Evolutionary conservation across 208 protist genomes (phyloP).

Genomic region (Spongospora subterranea): DNA sequence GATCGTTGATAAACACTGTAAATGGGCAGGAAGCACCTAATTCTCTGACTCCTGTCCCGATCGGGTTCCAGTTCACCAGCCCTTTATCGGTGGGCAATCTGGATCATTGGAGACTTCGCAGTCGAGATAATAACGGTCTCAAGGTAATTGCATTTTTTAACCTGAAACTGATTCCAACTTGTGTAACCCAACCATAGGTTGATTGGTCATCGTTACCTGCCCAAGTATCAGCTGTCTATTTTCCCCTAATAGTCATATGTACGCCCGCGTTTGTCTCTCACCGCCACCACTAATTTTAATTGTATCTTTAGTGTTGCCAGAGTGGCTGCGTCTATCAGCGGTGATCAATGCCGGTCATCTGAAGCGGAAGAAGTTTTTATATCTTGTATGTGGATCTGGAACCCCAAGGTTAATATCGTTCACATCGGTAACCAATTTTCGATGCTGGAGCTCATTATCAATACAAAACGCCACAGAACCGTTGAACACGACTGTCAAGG

Average conservation of each 20-base stretch:
- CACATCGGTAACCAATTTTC: constrained; percentile 5
- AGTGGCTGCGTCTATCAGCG: neutral
- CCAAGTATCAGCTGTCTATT: constrained; percentile 19
- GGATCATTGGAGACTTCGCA: constrained; percentile 12
- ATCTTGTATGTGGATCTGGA: constrained; percentile 15
- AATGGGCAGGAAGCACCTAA: neutral
- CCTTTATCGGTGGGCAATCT: neutral
- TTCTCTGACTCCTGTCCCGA: neutral
- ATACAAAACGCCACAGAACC: neutral
- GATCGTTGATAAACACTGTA: neutral
- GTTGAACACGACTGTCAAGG: constrained; percentile 14
- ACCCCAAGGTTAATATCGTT: constrained; percentile 3
- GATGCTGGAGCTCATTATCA: no score
- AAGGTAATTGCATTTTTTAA: neutral
- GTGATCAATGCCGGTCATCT: neutral
- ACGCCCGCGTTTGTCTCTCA: neutral
- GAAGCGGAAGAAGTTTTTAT: constrained; percentile 21
- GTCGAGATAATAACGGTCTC: neutral
- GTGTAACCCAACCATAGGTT: no score
- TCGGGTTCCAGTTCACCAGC: neutral
- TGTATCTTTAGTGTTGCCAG: neutral
- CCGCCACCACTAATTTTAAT: neutral
- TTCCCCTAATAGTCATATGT: constrained; percentile 6
- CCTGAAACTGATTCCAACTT: neutral
- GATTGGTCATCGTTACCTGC: neutral